Percentiles rank a stretch among this genome's conserved stretches.
Evolutionary conservation across 2,329 filamentous ascomycete genomes (phyloP).

Genomic region (Pestalotiopsis sp.): DNA sequence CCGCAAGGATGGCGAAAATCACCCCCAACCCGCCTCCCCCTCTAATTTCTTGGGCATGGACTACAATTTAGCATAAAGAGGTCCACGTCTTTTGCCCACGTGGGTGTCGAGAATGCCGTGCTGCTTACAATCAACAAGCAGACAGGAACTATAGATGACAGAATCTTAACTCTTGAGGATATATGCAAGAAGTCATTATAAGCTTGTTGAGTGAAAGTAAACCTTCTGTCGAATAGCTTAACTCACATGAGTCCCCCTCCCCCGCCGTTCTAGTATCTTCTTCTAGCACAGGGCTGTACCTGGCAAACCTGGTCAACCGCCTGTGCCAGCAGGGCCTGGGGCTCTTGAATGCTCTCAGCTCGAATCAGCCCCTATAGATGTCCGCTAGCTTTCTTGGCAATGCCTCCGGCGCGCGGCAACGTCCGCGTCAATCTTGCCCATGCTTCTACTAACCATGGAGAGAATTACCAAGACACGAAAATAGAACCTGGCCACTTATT

Average conservation of each 20-base stretch:
- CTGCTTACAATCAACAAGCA: background rate
- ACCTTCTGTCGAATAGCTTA: background rate
- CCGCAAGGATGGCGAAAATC: constrained; percentile 3
- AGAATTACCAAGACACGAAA: background rate
- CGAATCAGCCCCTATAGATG: background rate
- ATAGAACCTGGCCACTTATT: background rate
- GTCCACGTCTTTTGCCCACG: background rate
- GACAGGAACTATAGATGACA: background rate
- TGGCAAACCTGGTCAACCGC: background rate
- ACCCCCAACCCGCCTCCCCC: constrained; percentile 1
- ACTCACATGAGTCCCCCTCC: background rate
- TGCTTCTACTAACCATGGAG: no score
- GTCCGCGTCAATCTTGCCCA: background rate
- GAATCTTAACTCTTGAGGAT: background rate
- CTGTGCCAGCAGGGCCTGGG: background rate
- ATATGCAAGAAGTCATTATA: background rate
- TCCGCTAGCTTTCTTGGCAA: background rate
- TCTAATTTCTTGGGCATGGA: constrained; percentile 6
- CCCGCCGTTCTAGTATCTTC: no score
- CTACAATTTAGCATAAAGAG: constrained; percentile 8
- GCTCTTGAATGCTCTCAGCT: background rate
- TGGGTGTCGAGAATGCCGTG: background rate
- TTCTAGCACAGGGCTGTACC: background rate
- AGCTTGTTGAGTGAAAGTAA: background rate
- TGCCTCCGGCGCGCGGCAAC: background rate